Percentiles rank a stretch among this genome's conserved stretches.
Evolutionary conservation across 106 monocot genomes (phyloP).

Genomic region (Acanthochlamys bracteata): DNA sequence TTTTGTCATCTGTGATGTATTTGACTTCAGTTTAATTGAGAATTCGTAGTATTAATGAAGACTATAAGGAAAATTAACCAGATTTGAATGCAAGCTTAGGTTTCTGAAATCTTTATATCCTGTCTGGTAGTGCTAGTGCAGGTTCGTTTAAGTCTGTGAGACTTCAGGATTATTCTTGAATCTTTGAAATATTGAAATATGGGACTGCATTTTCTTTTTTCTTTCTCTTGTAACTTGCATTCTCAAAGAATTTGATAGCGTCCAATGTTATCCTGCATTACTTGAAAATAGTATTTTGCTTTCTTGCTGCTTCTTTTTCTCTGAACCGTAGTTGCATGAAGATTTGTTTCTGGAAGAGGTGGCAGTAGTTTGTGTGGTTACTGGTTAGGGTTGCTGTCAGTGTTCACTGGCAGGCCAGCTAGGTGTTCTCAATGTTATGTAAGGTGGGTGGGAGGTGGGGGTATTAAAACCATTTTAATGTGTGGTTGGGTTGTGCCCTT

Average conservation of each 20-base stretch:
- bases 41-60: neutral
- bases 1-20: neutral
- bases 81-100: too few relatives aligned
- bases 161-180: neutral
- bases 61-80: too few relatives aligned
- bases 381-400: neutral
- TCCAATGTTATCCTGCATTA: neutral
- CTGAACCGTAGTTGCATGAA: too few relatives aligned
- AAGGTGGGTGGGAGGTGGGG: conserved; percentile 1
- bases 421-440: neutral
- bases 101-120: too few relatives aligned
- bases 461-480: neutral
- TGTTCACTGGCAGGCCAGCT: conserved; percentile 1
- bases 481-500: conserved; percentile 1
- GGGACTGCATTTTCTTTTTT: neutral
- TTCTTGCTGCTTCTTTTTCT: neutral
- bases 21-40: neutral
- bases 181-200: neutral
- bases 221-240: neutral
- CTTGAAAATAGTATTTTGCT: neutral
- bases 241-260: neutral
- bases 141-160: neutral
- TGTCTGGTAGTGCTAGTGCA: neutral
- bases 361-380: neutral
- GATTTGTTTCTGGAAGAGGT: neutral